Conservation (phyloP, 768 basidiomycete genomes). For the Panellus pusillus region DNA sequence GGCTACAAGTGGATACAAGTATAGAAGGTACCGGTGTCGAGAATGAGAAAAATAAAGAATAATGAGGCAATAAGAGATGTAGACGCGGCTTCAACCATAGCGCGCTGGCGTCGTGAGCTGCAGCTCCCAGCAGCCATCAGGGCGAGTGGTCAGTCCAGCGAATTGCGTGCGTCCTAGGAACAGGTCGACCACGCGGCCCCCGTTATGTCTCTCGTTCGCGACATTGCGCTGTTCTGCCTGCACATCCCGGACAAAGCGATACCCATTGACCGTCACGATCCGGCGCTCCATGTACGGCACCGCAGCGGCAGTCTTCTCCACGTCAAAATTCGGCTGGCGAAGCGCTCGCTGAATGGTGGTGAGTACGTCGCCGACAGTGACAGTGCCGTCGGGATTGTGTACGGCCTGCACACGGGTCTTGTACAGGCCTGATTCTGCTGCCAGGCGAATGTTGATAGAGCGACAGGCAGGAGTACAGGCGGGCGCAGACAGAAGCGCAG, state of each 20-base stretch:
- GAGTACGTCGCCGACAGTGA: conserved; percentile 11
- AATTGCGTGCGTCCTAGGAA: conserved; percentile 9
- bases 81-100: neutral
- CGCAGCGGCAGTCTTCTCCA: neutral
- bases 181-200: neutral
- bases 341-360: neutral
- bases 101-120: neutral
- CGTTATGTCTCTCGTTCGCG: neutral
- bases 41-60: too few relatives aligned
- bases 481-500: neutral
- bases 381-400: neutral
- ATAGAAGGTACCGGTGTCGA: too few relatives aligned
- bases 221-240: neutral
- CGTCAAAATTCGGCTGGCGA: neutral
- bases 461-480: neutral
- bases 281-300: conserved; percentile 2
- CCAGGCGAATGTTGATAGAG: neutral
- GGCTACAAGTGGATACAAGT: too few relatives aligned
- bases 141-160: neutral
- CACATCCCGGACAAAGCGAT: neutral
- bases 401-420: neutral
- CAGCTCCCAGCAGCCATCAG: conserved; percentile 5
- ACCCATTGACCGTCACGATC: conserved; percentile 8
- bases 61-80: too few relatives aligned
- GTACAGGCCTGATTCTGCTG: neutral